A percentile compares a stretch with the other conserved stretches of the same genome.
Evolutionary conservation across 1,139 yeast species (phyloP).

Genomic region (Hyphopichia wangnamkhiaoensis): DNA sequence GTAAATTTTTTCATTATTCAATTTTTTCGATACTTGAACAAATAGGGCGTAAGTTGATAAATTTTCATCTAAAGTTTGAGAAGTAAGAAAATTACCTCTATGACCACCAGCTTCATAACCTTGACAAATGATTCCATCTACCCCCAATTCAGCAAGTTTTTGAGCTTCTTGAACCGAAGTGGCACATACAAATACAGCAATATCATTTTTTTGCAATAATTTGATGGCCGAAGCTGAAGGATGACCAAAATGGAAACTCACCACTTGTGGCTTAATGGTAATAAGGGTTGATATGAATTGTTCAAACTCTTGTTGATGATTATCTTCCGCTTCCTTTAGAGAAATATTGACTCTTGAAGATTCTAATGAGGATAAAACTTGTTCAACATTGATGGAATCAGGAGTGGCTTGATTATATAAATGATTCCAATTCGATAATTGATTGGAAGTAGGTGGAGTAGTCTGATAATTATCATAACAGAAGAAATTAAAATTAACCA

Average conservation of each 20-base stretch:
- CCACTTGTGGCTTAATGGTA: conserved; percentile 22
- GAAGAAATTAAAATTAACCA: conserved; percentile 50
- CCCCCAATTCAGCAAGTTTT: conserved; percentile 20
- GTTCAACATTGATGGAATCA: conserved; percentile 7
- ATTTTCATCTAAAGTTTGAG: conserved; percentile 28
- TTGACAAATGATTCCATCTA: conserved; percentile 47
- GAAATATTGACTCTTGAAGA: conserved; percentile 26
- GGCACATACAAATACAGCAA: conserved; percentile 50
- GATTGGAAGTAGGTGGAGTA: conserved; percentile 17
- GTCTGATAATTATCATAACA: conserved; percentile 34
- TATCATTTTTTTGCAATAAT: conserved; percentile 44
- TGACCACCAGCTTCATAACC: conserved; percentile 61
- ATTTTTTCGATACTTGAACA: conserved; percentile 17
- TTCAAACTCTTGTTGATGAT: conserved; percentile 8
- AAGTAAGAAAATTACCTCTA: conserved; percentile 42
- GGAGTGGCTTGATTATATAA: conserved; percentile 14
- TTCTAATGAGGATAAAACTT: conserved; percentile 8
- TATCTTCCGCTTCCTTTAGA: conserved; percentile 31
- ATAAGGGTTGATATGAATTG: conserved; percentile 14
- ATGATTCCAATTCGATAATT: conserved; percentile 25
- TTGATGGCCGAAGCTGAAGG: conserved; percentile 40
- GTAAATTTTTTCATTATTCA: conserved; percentile 9
- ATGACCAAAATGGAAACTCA: conserved; percentile 53
- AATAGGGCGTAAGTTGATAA: conserved; percentile 37
- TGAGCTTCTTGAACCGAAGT: conserved; percentile 43